These are phyloP conservation scores for Exutisphaerella laricina DNA, from an alignment of 2,329 filamentous ascomycete species.

Conservation along the genomic window DNA sequence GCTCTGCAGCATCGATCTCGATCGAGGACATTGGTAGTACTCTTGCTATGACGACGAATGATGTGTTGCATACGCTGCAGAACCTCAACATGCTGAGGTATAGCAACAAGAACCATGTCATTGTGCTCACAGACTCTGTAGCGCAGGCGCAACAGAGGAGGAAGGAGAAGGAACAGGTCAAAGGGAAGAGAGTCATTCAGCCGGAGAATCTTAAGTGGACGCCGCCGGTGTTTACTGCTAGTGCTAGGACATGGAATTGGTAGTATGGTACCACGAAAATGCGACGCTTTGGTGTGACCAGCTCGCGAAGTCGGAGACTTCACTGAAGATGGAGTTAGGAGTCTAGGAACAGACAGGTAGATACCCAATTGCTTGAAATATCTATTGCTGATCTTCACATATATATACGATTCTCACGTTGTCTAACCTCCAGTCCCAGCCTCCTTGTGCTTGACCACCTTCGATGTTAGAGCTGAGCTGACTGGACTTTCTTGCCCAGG, in stretches of 20 bases:
- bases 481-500: too few relatives aligned
- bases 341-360: not conserved
- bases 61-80: conserved; percentile 91
- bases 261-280: too few relatives aligned
- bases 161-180: conserved; percentile 66
- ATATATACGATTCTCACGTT: too few relatives aligned
- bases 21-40: conserved; percentile 76
- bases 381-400: too few relatives aligned
- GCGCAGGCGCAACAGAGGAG: conserved; percentile 63
- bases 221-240: conserved; percentile 87
- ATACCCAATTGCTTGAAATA: too few relatives aligned
- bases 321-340: not conserved
- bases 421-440: too few relatives aligned
- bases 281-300: not conserved
- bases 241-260: conserved; percentile 93
- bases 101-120: conserved; percentile 92
- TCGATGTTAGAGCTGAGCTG: too few relatives aligned
- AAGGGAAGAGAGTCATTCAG: conserved; percentile 72
- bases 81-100: conserved; percentile 94
- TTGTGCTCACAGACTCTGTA: conserved; percentile 81
- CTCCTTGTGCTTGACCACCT: too few relatives aligned
- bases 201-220: conserved; percentile 84
- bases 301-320: not conserved
- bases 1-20: conserved; percentile 62
- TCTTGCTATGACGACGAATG: conserved; percentile 93